phyloP scores from a whole-genome alignment of 1,284 basidiomycete genomes.

The Rhodotorula sp. region DNA sequence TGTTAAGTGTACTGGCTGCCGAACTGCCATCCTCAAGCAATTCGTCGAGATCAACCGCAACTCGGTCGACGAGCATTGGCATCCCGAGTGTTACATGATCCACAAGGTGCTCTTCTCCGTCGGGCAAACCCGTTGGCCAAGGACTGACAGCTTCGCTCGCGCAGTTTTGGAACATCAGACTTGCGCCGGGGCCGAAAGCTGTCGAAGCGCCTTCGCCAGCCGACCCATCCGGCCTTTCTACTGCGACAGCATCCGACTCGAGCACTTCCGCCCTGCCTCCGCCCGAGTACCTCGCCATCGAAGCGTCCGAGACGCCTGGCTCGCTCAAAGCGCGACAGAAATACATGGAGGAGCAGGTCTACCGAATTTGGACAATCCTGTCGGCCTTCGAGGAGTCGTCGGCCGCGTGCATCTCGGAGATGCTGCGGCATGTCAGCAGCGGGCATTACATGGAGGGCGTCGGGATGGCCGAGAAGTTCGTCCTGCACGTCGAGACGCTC shows the following conservation, averaged over 20 bases:
- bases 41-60: slow-evolving; percentile 99
- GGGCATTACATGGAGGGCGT: slow-evolving; percentile 95
- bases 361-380: slow-evolving; percentile 98
- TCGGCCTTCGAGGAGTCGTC: slow-evolving; percentile 98
- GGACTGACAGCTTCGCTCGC: not conserved
- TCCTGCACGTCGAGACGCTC: slow-evolving; percentile 94
- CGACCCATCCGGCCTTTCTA: slow-evolving; percentile 54
- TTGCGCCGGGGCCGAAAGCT: slow-evolving; percentile 57
- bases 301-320: slow-evolving; percentile 70
- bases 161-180: slow-evolving; percentile 98
- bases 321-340: slow-evolving; percentile 90
- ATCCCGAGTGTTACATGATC: slow-evolving; percentile 99
- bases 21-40: slow-evolving; percentile 97
- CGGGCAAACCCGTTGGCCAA: not conserved
- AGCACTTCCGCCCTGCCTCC: slow-evolving; percentile 12
- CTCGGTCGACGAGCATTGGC: slow-evolving; percentile 98
- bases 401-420: slow-evolving; percentile 98
- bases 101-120: slow-evolving; percentile 70
- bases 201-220: slow-evolving; percentile 21
- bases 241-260: slow-evolving; percentile 40
- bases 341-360: slow-evolving; percentile 95
- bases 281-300: slow-evolving; percentile 53
- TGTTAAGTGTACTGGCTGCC: slow-evolving; percentile 96
- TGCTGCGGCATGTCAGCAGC: slow-evolving; percentile 95
- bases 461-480: slow-evolving; percentile 97